Conservation (phyloP, 2,329 filamentous ascomycete species). For the Ascochyta lentis region DNA sequence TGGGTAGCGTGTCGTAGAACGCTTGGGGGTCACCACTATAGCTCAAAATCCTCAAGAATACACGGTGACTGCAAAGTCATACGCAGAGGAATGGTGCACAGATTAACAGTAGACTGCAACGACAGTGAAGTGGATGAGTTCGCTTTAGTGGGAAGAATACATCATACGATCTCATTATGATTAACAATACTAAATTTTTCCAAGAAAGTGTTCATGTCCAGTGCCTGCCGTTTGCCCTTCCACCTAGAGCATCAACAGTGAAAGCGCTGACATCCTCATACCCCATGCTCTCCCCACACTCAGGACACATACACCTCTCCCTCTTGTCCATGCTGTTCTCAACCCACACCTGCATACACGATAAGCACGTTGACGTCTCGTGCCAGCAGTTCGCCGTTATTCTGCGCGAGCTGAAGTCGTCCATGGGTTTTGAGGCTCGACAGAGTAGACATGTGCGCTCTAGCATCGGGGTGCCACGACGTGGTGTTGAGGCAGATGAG, state of each 20-base stretch:
- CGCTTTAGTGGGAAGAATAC: slow-evolving; percentile 18
- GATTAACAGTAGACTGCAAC: slow-evolving; percentile 19
- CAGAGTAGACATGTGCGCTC: slow-evolving; percentile 39
- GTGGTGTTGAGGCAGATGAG: slow-evolving; percentile 11
- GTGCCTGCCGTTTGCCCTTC: slow-evolving; percentile 12
- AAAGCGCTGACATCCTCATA: slow-evolving; percentile 37
- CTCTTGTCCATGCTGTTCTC: slow-evolving; percentile 27
- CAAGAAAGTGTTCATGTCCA: background rate
- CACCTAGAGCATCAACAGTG: slow-evolving; percentile 21
- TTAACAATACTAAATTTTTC: slow-evolving; percentile 9
- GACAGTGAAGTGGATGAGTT: slow-evolving; percentile 17
- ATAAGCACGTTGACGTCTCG: slow-evolving; percentile 35
- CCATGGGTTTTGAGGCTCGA: slow-evolving; percentile 27
- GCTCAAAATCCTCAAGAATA: slow-evolving; percentile 4
- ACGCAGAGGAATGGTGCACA: slow-evolving; percentile 22
- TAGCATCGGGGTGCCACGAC: slow-evolving; percentile 25
- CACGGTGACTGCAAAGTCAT: slow-evolving; percentile 27
- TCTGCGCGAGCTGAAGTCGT: slow-evolving; percentile 30
- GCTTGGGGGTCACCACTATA: too few relatives aligned
- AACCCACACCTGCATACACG: slow-evolving; percentile 37
- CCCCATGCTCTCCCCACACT: slow-evolving; percentile 36
- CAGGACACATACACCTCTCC: slow-evolving; percentile 36
- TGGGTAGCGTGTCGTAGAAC: too few relatives aligned
- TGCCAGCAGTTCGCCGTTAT: slow-evolving; percentile 39
- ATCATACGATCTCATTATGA: slow-evolving; percentile 12